A percentile compares a stretch with the other conserved stretches of the same genome.
These are phyloP conservation scores for Metschnikowia shivogae DNA, from an alignment of 805 yeast genomes.

Conservation along the genomic window DNA sequence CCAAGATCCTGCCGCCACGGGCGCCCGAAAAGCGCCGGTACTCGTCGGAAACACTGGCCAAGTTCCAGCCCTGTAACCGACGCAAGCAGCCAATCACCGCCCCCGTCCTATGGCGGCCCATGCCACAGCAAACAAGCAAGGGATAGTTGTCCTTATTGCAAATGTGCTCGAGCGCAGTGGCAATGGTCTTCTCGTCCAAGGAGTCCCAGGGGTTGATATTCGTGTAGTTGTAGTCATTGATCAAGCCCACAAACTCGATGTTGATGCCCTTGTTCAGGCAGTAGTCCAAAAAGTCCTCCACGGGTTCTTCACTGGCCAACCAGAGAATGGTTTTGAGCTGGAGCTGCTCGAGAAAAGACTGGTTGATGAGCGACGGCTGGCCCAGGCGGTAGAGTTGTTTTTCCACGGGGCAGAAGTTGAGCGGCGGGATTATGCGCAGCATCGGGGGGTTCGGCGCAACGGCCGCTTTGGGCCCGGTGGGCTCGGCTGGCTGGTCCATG, in stretches of 20 bases:
- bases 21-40: conserved; percentile 91
- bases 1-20: conserved; percentile 86
- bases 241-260: conserved; percentile 77
- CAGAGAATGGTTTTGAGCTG: conserved; percentile 79
- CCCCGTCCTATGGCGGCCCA: conserved; percentile 98
- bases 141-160: conserved; percentile 76
- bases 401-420: conserved; percentile 95
- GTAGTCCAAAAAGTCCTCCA: conserved; percentile 78
- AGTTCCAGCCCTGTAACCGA: conserved; percentile 94
- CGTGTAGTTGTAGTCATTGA: conserved; percentile 56
- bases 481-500: not conserved
- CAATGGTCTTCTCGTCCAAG: conserved; percentile 74
- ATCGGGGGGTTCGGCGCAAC: conserved; percentile 48
- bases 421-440: conserved; percentile 80
- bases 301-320: conserved; percentile 96
- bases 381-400: conserved; percentile 83
- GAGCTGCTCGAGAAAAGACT: conserved; percentile 74
- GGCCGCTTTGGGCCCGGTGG: conserved; percentile 1
- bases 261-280: conserved; percentile 68
- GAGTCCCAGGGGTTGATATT: conserved; percentile 93
- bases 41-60: conserved; percentile 88
- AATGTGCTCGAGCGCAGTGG: conserved; percentile 72
- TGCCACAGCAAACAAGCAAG: conserved; percentile 88
- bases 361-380: conserved; percentile 91
- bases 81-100: conserved; percentile 93